Base-by-base conservation (phyloP, 1,139 yeast species). In the Protomyces lactucae-debilis region DNA sequence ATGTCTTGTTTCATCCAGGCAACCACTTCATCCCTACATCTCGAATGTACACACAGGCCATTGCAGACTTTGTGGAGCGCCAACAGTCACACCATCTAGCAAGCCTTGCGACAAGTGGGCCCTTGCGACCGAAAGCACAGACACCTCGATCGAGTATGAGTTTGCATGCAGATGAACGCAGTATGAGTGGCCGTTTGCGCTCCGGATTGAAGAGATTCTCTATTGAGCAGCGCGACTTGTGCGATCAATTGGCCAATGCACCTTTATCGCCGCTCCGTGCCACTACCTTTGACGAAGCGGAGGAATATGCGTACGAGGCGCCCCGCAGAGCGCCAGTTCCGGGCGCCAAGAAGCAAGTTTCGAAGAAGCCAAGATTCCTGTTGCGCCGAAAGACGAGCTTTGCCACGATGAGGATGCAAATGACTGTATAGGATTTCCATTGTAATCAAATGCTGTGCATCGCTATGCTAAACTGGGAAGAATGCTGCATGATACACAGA, bases 21-120 rank as follows among this genome's bases (percentile, higher is more conserved):
- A 95, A 95, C 0, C 96, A 89, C 73, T 88, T 85, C 73, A 92
- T 88, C 14, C 96, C 96, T 16, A 60, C 51, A 18, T 57, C 56
- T 23, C 55, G 57, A 28, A n/a, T 45, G 32, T 64, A 60, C 45
- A 53, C 59, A 36, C 45, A 48, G 21, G 53, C 52, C 14, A 53
- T 64, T 23, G 39, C 37, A 10, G 59, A 55, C 23, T 64, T 64
- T 32, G 56, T 64, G 21, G 12, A 6, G 8, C 32, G 35, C 3
- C 23, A 18, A 9, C 23, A 18, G 9, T 10, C 5, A 43, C 6
- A 43, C 12, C 25, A 12, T 2, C 12, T 43, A n/a, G 48, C 48
- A n/a, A n/a, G 14, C 43, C 14, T n/a, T 5, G 16, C 14, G 5
- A 37, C 43, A n/a, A 37, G 16, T 14, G 5, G 14, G 43, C 16